These are phyloP conservation scores for Brassica hybrid DNA, from an alignment of 441 rosid species.

Conservation along the genomic window DNA sequence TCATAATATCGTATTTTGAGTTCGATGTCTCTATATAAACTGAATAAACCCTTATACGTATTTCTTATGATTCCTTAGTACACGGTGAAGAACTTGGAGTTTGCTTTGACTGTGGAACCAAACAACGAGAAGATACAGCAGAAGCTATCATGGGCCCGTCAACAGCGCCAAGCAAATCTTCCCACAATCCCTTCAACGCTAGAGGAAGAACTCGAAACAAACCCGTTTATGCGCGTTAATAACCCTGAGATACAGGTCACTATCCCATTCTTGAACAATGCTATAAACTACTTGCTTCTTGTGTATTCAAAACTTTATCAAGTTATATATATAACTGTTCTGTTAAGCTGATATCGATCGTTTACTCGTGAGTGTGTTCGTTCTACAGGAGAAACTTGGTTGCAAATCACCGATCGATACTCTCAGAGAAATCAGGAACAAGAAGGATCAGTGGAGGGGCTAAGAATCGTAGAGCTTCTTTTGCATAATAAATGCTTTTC, in stretches of 20 bases:
- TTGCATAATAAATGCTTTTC: background rate
- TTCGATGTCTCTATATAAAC: background rate
- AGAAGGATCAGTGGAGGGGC: slow-evolving; percentile 90
- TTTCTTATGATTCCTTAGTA: slow-evolving; percentile 57
- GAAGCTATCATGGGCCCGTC: slow-evolving; percentile 78
- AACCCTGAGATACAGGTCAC: slow-evolving; percentile 71
- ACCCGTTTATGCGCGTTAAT: slow-evolving; percentile 83
- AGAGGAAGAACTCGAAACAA: slow-evolving; percentile 80
- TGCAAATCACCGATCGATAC: slow-evolving; percentile 72
- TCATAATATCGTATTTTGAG: too few species aligned
- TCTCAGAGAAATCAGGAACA: slow-evolving; percentile 61
- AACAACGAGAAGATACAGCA: slow-evolving; percentile 66
- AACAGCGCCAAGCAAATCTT: slow-evolving; percentile 68
- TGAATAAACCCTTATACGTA: background rate
- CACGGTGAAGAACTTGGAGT: slow-evolving; percentile 88
- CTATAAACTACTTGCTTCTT: background rate
- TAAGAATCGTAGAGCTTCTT: slow-evolving; percentile 38
- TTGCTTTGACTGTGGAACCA: slow-evolving; percentile 79
- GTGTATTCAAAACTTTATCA: background rate
- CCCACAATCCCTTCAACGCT: slow-evolving; percentile 89
- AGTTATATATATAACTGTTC: background rate
- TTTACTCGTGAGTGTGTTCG: background rate
- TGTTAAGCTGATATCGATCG: background rate
- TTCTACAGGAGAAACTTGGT: slow-evolving; percentile 60
- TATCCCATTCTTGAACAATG: slow-evolving; percentile 5